Conservation (phyloP, 345 rosid species). For the Excoecaria agallocha region DNA sequence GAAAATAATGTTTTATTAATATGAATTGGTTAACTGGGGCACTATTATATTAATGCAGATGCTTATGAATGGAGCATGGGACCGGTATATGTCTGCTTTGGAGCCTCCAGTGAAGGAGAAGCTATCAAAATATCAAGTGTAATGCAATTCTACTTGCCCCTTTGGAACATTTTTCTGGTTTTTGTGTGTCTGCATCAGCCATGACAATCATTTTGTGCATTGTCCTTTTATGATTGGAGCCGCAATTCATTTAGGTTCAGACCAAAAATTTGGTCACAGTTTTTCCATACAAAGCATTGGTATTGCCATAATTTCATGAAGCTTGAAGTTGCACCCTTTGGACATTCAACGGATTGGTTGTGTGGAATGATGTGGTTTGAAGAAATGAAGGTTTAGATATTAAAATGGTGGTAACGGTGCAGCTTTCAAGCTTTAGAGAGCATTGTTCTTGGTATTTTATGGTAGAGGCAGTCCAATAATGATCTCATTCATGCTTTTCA, state of each 20-base stretch:
- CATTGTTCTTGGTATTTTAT: background rate
- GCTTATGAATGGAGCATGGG: conserved; percentile 87
- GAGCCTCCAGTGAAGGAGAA: conserved; percentile 84
- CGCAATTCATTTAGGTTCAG: conserved; percentile 21
- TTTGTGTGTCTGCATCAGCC: conserved; percentile 18
- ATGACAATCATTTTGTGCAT: conserved; percentile 22
- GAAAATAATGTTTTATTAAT: background rate
- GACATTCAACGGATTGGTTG: conserved; percentile 4
- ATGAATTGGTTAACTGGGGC: background rate
- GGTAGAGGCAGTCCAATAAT: background rate
- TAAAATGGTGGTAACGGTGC: conserved; percentile 20
- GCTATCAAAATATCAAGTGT: conserved; percentile 76
- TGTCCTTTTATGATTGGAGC: conserved; percentile 19
- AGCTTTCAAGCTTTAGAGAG: conserved; percentile 26
- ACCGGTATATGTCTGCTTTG: conserved; percentile 76
- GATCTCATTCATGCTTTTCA: conserved; percentile 5
- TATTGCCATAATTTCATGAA: conserved; percentile 20
- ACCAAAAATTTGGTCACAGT: conserved; percentile 23
- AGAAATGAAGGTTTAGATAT: conserved; percentile 15
- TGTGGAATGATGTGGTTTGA: conserved; percentile 6
- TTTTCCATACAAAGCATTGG: conserved; percentile 23
- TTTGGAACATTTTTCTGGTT: conserved; percentile 11
- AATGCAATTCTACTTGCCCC: conserved; percentile 10
- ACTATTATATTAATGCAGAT: conserved; percentile 48
- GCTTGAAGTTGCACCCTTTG: conserved; percentile 22